phyloP scores from a whole-genome alignment of 148 eudicot species.

The Agrostemma githago region DNA sequence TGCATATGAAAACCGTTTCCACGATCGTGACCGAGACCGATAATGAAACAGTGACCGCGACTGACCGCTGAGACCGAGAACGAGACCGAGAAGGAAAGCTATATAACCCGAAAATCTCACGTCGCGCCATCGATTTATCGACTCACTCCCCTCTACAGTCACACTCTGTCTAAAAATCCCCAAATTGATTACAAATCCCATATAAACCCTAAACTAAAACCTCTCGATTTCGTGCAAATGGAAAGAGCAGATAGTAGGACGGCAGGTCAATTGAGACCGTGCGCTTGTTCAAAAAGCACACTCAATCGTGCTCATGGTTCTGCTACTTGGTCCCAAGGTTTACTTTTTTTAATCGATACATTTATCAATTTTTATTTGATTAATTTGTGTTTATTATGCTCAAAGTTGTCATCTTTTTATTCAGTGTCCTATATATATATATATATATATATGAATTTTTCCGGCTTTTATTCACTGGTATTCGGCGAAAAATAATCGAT shows the following conservation, averaged over 20 bases:
- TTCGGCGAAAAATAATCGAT: too few relatives aligned
- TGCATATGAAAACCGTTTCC: too few relatives aligned
- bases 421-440: not conserved
- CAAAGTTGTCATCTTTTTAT: not conserved
- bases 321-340: constrained; percentile 79
- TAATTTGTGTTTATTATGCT: not conserved
- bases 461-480: too few relatives aligned
- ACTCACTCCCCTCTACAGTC: too few relatives aligned
- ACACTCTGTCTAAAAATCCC: not conserved
- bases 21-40: too few relatives aligned
- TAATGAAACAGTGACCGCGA: too few relatives aligned
- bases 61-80: too few relatives aligned
- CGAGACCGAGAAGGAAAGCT: too few relatives aligned
- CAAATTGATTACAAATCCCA: constrained; percentile 2
- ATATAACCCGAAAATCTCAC: too few relatives aligned
- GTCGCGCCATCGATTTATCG: too few relatives aligned
- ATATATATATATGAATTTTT: too few relatives aligned
- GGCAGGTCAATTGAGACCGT: constrained; percentile 57
- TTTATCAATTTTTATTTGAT: not conserved
- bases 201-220: not conserved
- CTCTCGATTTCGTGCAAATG: not conserved
- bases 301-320: constrained; percentile 87
- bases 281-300: constrained; percentile 47
- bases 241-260: constrained; percentile 45
- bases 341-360: not conserved